Base-by-base conservation (phyloP, 2,329 filamentous ascomycete species). In the Beauveria asiatica region DNA sequence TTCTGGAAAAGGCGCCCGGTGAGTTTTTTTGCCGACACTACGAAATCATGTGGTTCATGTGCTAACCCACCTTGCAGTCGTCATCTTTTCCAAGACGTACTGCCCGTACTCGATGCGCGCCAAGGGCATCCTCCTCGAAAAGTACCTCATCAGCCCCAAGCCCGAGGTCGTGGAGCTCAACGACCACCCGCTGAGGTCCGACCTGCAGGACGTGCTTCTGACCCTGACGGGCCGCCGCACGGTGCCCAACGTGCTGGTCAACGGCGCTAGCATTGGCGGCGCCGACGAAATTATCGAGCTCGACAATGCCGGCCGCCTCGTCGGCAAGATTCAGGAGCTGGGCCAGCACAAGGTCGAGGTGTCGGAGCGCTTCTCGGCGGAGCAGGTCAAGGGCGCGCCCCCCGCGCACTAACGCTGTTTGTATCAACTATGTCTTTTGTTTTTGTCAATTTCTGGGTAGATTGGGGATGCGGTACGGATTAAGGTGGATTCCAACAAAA, bases 61-160 rank as follows among this genome's bases (percentile, higher is more conserved):
- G 37, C 60, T 63, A 53, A 63, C 53, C 9, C n/a, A 16, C 55
- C 59, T 21, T 13, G 30, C 65, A 94, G 91, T 97, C 62, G 89
- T 97, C 71, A 90, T 99, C 67, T 97, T 97, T 77, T 96, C 92
- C 64, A 97, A 99, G 75, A 84, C 89, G 1, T 96, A 93, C 76
- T 99, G 94, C 73, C 91, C 89, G 1, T 87, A 83, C 75, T 97
- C 92, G 56, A 88, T 86, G 70, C 86, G 85, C 66, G 94, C 94
- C 50, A 99, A 99, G 75, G 79, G 80, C 48, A 83, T 97, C 60
- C 83, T 99, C 45, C 83, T 96, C 46, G 84, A 92, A 23, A 87
- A 88, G 67, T 97, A 97, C 78, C 79, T 78, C 59, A 95, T 99
- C 70, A 82, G 84, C 1, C 94, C 94, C 0, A 76, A 83, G 11